Evolutionary conservation across 306 rosid species (phyloP).

Genomic region (Inga laurina): DNA sequence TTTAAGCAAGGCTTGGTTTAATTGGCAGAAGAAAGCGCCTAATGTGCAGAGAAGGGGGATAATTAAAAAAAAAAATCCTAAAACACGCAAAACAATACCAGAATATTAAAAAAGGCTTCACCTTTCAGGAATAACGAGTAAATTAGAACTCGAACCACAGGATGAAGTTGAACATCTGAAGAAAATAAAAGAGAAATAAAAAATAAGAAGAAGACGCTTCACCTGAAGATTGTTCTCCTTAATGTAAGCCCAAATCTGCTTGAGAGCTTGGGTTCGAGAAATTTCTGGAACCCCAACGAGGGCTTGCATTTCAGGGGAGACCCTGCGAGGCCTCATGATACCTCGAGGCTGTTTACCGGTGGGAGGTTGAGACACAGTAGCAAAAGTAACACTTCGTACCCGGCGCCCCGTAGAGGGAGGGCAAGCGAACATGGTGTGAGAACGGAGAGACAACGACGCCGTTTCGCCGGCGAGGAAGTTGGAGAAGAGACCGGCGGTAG

Average conservation of each 20-base stretch:
- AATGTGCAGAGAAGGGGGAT: not conserved
- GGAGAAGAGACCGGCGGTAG: constrained; percentile 48
- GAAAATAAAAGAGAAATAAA: not conserved
- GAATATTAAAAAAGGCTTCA: not conserved
- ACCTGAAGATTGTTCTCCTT: constrained; percentile 97
- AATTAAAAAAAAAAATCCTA: not conserved
- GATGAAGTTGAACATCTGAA: not conserved
- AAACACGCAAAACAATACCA: not conserved
- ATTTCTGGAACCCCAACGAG: constrained; percentile 81
- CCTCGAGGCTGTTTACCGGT: constrained; percentile 65
- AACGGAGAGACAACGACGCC: not conserved
- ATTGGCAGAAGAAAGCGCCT: not conserved
- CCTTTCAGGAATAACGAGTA: not conserved
- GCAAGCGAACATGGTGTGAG: constrained; percentile 18
- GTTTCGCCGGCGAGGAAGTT: constrained; percentile 50
- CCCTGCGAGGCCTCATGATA: constrained; percentile 73
- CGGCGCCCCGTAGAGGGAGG: constrained; percentile 36
- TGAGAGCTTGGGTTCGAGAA: constrained; percentile 91
- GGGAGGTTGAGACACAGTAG: constrained; percentile 60
- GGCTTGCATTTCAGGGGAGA: constrained; percentile 90
- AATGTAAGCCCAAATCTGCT: constrained; percentile 90
- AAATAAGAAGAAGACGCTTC: not conserved
- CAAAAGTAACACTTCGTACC: constrained; percentile 45
- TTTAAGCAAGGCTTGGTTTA: not conserved
- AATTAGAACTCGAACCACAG: not conserved